These are phyloP conservation scores for Aspergillus mulundensis DNA, from an alignment of 495 filamentous ascomycete genomes.

Conservation along the genomic window DNA sequence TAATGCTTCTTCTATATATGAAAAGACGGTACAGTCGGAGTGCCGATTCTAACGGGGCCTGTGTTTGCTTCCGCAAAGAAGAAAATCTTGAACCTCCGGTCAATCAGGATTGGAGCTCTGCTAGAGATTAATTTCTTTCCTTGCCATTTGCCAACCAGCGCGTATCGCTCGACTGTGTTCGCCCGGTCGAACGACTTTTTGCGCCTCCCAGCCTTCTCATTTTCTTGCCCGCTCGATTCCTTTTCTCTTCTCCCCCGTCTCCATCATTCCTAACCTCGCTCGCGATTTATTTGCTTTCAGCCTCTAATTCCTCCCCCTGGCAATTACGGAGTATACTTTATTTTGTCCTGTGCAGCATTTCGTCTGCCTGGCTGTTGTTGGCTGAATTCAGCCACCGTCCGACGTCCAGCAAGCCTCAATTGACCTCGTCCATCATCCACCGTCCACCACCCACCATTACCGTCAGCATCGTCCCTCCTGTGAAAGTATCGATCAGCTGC, in stretches of 20 bases:
- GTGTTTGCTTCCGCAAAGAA: constrained; percentile 5
- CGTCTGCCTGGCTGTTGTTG: constrained; percentile 3
- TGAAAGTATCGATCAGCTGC: constrained; percentile 4
- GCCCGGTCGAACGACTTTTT: constrained; percentile 14
- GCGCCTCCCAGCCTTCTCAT: constrained; percentile 16
- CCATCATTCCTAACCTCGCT: constrained; percentile 5
- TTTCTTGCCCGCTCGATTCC: constrained; percentile 15
- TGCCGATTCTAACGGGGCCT: constrained; percentile 6
- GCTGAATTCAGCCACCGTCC: constrained; percentile 3
- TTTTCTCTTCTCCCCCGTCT: constrained; percentile 10
- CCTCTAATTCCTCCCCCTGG: constrained; percentile 1
- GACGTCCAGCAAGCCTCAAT: not conserved
- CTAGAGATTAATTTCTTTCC: constrained; percentile 1
- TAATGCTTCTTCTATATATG: not conserved
- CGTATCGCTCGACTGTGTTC: constrained; percentile 10
- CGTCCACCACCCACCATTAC: constrained; percentile 4
- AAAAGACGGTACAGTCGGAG: not conserved
- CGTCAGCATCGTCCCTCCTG: not conserved
- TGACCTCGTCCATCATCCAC: not conserved
- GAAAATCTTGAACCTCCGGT: not conserved
- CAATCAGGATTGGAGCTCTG: constrained; percentile 5
- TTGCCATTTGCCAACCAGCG: constrained; percentile 1
- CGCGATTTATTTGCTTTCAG: not conserved
- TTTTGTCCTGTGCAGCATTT: not conserved
- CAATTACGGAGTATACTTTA: not conserved